Evolutionary conservation across 2,329 filamentous ascomycete genomes (phyloP), one percentile per base, ranked within the genome.

Genomic region (Fusarium sp.): DNA sequence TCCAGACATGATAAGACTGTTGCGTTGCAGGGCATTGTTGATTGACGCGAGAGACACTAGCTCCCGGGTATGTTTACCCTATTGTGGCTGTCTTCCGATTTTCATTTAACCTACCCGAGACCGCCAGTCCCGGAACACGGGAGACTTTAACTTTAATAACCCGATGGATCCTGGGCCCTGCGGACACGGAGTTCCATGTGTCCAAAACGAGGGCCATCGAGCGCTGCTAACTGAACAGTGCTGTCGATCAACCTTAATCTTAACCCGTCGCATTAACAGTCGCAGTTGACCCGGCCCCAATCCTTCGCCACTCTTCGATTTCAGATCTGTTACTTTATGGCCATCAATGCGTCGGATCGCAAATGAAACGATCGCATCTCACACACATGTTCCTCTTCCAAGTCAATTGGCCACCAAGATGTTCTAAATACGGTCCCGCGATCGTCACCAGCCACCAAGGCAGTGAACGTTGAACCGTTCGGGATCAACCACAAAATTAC

Each of bases 201-300:
- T 4, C 6, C 18, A 42, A 9, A 22, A 25, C 10, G 25, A 27
- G 12, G 13, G 3, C 13, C 7, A 14, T 22, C 4, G 4, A 25
- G 20, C 34, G 34, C 18, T 37, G 18, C 18, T 37, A 6, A 12
- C 5, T 37, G 34, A n/a, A 3, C 34, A 12, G 34, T 37, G 18
- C 34, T 37, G 34, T 37, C 34, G 34, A 37, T 37, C 34, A 37
- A 37, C 18, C 18, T 56, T 63, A 48, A 63, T 47, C 34, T 56
- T 56, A 56, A 16, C 16, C 34, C 16, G 4, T n/a, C 18, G 20
- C 24, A 29, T 25, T 14, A 7, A 34, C 3, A 18, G 32, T 52
- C 13, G 34, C 10, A 1, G 2, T 37, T 6, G 16, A 9, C 27
- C 46, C 47, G 32, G 32, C 22, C 18, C 7, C 4, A 4, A 47